Evolutionary conservation across 2,329 filamentous ascomycete genomes (phyloP).

Genomic region (Sporothrix curviconia): DNA sequence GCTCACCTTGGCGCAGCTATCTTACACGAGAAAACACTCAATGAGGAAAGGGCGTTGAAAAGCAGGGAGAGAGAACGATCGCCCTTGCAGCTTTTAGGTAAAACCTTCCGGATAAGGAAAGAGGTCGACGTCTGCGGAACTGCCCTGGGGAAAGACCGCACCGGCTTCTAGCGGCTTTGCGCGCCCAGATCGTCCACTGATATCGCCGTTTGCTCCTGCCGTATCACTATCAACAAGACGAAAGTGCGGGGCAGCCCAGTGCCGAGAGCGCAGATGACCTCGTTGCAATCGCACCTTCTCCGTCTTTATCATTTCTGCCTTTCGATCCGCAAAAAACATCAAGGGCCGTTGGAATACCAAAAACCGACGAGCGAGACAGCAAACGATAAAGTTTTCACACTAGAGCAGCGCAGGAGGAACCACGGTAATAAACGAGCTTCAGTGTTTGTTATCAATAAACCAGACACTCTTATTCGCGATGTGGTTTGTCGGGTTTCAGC

Average conservation of each 20-base stretch:
- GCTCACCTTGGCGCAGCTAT: no score
- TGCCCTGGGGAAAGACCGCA: background rate
- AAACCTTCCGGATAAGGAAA: slow-evolving; percentile 1
- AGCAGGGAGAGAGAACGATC: no score
- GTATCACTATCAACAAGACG: background rate
- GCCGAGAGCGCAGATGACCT: slow-evolving; percentile 1
- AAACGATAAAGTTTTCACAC: no score
- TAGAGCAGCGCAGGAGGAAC: no score
- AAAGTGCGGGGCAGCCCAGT: slow-evolving; percentile 1
- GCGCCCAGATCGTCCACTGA: background rate
- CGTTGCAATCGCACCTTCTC: background rate
- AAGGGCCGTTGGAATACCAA: no score
- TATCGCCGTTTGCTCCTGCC: background rate
- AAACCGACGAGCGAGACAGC: no score
- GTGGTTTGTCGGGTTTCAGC: slow-evolving; percentile 17
- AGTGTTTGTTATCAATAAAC: background rate
- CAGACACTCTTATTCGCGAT: background rate
- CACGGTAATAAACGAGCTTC: no score
- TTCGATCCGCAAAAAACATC: no score
- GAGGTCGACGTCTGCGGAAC: background rate
- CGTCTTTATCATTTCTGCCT: background rate
- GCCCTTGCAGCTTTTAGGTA: background rate
- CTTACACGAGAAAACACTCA: slow-evolving; percentile 1
- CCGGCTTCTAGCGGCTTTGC: slow-evolving; percentile 11
- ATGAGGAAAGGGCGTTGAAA: background rate